Evolutionary conservation across 225 moss, liverwort and hornwort genomes (phyloP), one percentile per base, ranked within the genome.

Genomic region (Pseudisothecium myosuroides): DNA sequence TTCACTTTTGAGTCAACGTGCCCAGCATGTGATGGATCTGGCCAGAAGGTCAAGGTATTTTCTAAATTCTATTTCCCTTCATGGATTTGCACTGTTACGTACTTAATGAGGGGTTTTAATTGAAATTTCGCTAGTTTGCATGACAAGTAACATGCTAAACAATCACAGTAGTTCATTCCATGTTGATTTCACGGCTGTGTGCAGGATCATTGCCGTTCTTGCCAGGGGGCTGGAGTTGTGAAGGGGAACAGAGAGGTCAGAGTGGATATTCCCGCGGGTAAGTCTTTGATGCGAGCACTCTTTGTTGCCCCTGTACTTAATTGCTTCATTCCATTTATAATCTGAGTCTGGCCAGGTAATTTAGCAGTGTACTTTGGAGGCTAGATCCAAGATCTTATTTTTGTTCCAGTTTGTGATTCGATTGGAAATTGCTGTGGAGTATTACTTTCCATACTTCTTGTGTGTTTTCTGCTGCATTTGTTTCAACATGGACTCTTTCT

Each of bases 221-320:
- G 98, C 87, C 36, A 73, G 72, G 98, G 98, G 69, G 89, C 79
- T 86, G 97, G 98, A 84, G 94, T 91, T 68, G 94, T 95, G 37
- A 95, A 61, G 85, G 94, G 94, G 56, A 91, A 74, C 47, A 95
- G 93, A 92, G 91, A 94, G 76, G 96, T 96, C 65, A 92, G 89
- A 84, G 96, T 98, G 61, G 91, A 92, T 90, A 94, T 98, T 90
- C 97, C 98, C 71, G 92, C 96, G 34, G 98, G 97, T 98, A 80
- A 90, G 90, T 66, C 74, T 72, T 86, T 75, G 49, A 60, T 91
- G 62, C 83, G 52, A 88, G 54, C 32, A 62, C 26, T 66, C 52
- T 80, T 66, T 29, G 49, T 89, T 89, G 56, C n/a, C 24, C 41
- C 26, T 76, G 15, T 54, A 37, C 14, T 43, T 63, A 54, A 32